Evolutionary conservation across 1,284 basidiomycete genomes (phyloP), one percentile per base, ranked within the genome.

Genomic region (Termitomyces sp.): DNA sequence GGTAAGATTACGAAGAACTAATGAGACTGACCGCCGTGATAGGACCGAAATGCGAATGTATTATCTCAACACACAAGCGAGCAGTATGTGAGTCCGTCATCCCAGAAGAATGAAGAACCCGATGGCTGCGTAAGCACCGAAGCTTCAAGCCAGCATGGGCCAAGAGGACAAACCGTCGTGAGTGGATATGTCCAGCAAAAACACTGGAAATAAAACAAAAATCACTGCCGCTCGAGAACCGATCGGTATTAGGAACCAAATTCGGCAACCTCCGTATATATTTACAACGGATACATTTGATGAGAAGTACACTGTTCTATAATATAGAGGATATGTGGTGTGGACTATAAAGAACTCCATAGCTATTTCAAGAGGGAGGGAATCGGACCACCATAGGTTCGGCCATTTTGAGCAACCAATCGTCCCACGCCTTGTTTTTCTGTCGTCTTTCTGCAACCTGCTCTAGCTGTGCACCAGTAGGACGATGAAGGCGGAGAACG

Each of bases 1-100:
- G 42, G 24, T 46, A 13, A 17, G 38, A 39, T 19, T 15, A 46
- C 41, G 19, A n/a, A 17, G 52, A 36, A 39, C 31, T 21, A 30
- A 40, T 38, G 36, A 30, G 5, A 64, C 85, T 73, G 65, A 92
- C 90, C 54, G 87, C 83, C 41, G 84, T 84, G 50, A 91, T 74
- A 33, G 83, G 79, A 3, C 92, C 92, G 68, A 94, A 94, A 60
- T 92, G 87, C 24, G 86, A 80, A 59, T 81, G 76, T 53, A 93
- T 77, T 57, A 93, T 85, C 67, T 91, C 84, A 58, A 79, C 73
- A 71, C 91, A 93, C 50, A 94, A 73, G 59, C 79, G 78, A 50
- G 78, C 75, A 9, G 85, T 88, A 63, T 90, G 81, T 55, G 76
- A 77, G 65, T 91, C 86, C 43, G 87, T 84, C 88, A 91, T 91